Conservation (phyloP, 495 filamentous ascomycete genomes). For the Amorphotheca resinae region DNA sequence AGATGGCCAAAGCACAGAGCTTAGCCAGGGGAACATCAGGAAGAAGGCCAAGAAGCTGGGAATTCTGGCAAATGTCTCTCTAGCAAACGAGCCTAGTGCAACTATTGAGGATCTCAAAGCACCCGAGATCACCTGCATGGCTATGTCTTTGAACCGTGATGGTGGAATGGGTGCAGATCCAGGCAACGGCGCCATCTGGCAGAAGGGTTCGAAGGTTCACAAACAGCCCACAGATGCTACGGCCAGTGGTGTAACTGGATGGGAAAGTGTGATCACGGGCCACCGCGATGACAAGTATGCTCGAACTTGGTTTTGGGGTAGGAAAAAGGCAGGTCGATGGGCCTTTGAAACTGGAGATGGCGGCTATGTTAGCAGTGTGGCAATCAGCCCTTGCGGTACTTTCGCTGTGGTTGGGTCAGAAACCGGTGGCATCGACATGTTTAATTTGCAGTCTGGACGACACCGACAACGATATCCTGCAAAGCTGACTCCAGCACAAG, state of each 20-base stretch:
- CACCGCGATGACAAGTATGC: slow-evolving; percentile 75
- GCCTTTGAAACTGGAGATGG: slow-evolving; percentile 78
- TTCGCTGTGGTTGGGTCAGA: slow-evolving; percentile 87
- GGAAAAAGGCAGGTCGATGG: slow-evolving; percentile 87
- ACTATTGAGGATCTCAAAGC: slow-evolving; percentile 70
- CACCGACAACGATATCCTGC: slow-evolving; percentile 79
- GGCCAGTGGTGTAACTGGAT: slow-evolving; percentile 64
- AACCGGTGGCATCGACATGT: slow-evolving; percentile 77
- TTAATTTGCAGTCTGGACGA: slow-evolving; percentile 86
- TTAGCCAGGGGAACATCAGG: slow-evolving; percentile 77
- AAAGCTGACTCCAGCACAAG: slow-evolving; percentile 49
- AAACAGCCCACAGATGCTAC: slow-evolving; percentile 44
- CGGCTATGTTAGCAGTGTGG: slow-evolving; percentile 72
- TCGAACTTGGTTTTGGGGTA: slow-evolving; percentile 95
- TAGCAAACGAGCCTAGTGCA: slow-evolving; percentile 38
- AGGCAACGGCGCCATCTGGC: slow-evolving; percentile 61
- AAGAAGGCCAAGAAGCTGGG: slow-evolving; percentile 77
- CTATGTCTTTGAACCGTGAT: slow-evolving; percentile 82
- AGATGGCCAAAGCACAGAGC: slow-evolving; percentile 85
- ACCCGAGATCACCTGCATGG: slow-evolving; percentile 78
- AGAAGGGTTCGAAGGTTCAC: slow-evolving; percentile 48
- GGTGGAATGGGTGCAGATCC: slow-evolving; percentile 74
- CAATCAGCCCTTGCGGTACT: slow-evolving; percentile 80
- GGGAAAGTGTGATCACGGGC: slow-evolving; percentile 95
- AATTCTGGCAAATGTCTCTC: slow-evolving; percentile 37